Percentiles rank a stretch among this genome's conserved stretches.
phyloP scores from a whole-genome alignment of 1,284 basidiomycete species.

The Ustanciosporium gigantosporum region DNA sequence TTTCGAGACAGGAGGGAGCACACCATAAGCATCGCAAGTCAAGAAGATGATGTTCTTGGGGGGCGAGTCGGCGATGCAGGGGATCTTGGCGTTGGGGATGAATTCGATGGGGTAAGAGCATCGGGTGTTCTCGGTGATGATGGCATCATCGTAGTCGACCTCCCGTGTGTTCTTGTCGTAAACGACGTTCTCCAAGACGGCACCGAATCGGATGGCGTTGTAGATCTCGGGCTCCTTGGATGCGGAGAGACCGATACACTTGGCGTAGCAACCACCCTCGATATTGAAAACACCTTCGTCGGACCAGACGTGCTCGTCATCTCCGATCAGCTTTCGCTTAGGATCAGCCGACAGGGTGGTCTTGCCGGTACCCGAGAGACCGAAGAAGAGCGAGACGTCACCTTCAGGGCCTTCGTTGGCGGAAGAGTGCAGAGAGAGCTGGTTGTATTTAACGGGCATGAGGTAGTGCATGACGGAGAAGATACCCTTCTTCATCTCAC shows the following conservation, averaged over 20 bases:
- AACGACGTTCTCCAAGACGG: slow-evolving; percentile 98
- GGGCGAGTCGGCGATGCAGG: slow-evolving; percentile 54
- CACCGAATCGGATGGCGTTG: slow-evolving; percentile 91
- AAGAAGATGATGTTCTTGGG: slow-evolving; percentile 92
- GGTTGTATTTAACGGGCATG: slow-evolving; percentile 97
- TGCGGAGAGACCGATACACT: slow-evolving; percentile 92
- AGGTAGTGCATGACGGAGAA: slow-evolving; percentile 99
- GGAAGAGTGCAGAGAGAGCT: slow-evolving; percentile 97
- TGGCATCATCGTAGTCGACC: slow-evolving; percentile 93
- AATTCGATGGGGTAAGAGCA: slow-evolving; percentile 69
- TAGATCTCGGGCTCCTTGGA: slow-evolving; percentile 98
- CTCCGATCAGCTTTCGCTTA: slow-evolving; percentile 55
- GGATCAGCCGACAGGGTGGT: slow-evolving; percentile 64
- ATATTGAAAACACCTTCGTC: slow-evolving; percentile 94
- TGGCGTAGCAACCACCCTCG: slow-evolving; percentile 99
- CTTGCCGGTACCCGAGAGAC: slow-evolving; percentile 97
- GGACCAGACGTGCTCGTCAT: slow-evolving; percentile 61
- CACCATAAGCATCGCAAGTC: slow-evolving; percentile 97
- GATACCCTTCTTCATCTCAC: slow-evolving; percentile 99
- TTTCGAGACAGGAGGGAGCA: slow-evolving; percentile 91
- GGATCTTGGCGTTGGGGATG: slow-evolving; percentile 87
- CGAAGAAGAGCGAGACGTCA: slow-evolving; percentile 98
- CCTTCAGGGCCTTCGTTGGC: slow-evolving; percentile 90
- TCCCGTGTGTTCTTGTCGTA: slow-evolving; percentile 85
- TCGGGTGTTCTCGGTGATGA: slow-evolving; percentile 98